Base-by-base conservation (phyloP, 140 eudicot genomes). In the Stevia rebaudiana region DNA sequence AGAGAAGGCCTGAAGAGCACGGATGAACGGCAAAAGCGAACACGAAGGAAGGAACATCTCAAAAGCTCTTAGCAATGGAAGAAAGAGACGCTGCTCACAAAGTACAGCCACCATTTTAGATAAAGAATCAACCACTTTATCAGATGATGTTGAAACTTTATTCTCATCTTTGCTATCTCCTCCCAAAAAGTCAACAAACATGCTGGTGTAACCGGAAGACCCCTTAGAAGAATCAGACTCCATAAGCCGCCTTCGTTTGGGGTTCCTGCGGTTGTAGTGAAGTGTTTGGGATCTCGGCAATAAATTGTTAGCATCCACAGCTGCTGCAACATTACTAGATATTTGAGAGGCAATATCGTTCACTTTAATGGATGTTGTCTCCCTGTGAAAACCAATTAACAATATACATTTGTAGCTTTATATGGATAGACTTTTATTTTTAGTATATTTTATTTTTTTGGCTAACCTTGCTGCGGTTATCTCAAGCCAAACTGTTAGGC, bases 1-100 rank as follows among this genome's bases (percentile, higher is more conserved):
- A 10, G 95, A 88, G 76, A 88, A 88, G 9, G 98, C 98, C 96
- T 91, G 98, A 63, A 91, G 98, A 61, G 96, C 95, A n/a, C 98
- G 98, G 65, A 91, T 77, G 79, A 91, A 91, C 40, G 98, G 92
- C 64, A 91, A 76, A 28, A 91, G 86, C 13, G 95, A 77, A 73
- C 96, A 87, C 47, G 92, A 87, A 6, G 98, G 98, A 53, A 91
- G 98, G 52, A 91, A 91, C 86, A 91, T 84, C 71, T 91, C 98
- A 68, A 91, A 84, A 61, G 98, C 98, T 77, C 85, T 80, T 23
- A 91, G 82, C 80, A 91, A 73, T 48, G 95, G 98, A 84, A 81
- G 95, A 76, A 87, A 91, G 13, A 87, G 78, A 18, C 73, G 82
- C 63, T 91, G 95, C 76, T 87, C 96, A 61, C 92, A 91, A 44